Evolutionary conservation across 345 rosid genomes (phyloP), one percentile per base, ranked within the genome.

Genomic region (Cochlearia excelsa): DNA sequence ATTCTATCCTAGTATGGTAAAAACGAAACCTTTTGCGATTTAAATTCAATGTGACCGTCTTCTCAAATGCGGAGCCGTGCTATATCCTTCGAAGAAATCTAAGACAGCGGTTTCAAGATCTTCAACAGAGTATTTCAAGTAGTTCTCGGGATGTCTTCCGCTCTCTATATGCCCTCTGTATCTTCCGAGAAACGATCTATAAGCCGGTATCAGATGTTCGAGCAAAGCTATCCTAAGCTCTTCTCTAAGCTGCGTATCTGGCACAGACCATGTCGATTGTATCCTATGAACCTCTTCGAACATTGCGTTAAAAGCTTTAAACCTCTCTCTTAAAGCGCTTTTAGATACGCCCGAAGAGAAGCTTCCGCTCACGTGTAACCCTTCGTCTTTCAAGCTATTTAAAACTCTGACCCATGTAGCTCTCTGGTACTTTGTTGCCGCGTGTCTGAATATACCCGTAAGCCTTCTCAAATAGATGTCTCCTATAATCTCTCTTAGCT

Each of bases 31-130:
- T 16, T 16, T 16, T 16, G 23, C 23, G 23, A 16, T 16, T 16
- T 16, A 16, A 16, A 16, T 62, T 76, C 48, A 68, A 50, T 81
- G 82, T 51, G 90, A 77, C 66, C 81, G 82, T 84, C 88, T 81
- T 69, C 86, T 81, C 72, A 80, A 74, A 73, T 84, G 92, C 66
- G 81, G 95, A 63, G 96, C 82, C 23, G 81, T 85, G 6, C 83
- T 71, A 66, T 51, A 81, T 23, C 97, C 99, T 75, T 93, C 97
- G 0, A 93, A 93, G 89, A 93, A 88, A 88, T 93, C 99, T 74
- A 93, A 78, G 54, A 89, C 85, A 4, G 86, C 89, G 5, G 63
- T 77, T 80, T 89, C 99, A 72, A 93, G 77, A 76, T 93, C 93
- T 75, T 89, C 97, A 6, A 85, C 95, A 0, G 97, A 77, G 62